These are phyloP conservation scores for Penicillium rolfsii DNA, from an alignment of 2,329 filamentous ascomycete species.

Conservation along the genomic window DNA sequence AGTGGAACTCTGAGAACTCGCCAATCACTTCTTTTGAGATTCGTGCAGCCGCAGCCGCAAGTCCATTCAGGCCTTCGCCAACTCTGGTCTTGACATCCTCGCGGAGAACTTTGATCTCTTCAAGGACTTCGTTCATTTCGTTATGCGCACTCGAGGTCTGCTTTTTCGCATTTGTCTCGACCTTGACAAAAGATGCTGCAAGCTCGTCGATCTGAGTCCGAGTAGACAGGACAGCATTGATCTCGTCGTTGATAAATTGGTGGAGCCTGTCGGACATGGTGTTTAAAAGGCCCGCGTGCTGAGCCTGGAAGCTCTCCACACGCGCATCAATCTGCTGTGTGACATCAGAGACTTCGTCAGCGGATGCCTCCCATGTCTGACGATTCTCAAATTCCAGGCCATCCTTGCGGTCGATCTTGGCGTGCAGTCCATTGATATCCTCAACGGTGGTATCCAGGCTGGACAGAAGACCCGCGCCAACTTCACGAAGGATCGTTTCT, in stretches of 20 bases:
- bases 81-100: constrained; percentile 87
- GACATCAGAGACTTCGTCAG: constrained; percentile 73
- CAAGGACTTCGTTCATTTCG: constrained; percentile 86
- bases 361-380: constrained; percentile 75
- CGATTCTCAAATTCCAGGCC: constrained; percentile 81
- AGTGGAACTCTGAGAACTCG: constrained; percentile 83
- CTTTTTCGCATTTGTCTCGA: constrained; percentile 66
- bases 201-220: constrained; percentile 73
- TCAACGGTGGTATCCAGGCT: constrained; percentile 77
- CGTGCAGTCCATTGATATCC: constrained; percentile 79
- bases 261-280: constrained; percentile 73
- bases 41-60: constrained; percentile 80
- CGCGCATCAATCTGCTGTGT: constrained; percentile 76
- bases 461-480: constrained; percentile 75
- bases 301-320: constrained; percentile 70
- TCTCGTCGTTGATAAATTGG: constrained; percentile 73
- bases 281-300: constrained; percentile 72
- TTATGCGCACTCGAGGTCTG: constrained; percentile 63
- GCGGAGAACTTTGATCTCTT: constrained; percentile 87
- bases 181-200: constrained; percentile 67
- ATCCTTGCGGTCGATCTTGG: constrained; percentile 83
- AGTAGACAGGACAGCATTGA: constrained; percentile 70
- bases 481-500: constrained; percentile 71
- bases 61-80: constrained; percentile 78
- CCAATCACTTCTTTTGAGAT: constrained; percentile 88